Percentiles rank a stretch among this genome's conserved stretches.
Evolutionary conservation across 2,329 filamentous ascomycete species (phyloP).

Genomic region (Triangularia setosa): DNA sequence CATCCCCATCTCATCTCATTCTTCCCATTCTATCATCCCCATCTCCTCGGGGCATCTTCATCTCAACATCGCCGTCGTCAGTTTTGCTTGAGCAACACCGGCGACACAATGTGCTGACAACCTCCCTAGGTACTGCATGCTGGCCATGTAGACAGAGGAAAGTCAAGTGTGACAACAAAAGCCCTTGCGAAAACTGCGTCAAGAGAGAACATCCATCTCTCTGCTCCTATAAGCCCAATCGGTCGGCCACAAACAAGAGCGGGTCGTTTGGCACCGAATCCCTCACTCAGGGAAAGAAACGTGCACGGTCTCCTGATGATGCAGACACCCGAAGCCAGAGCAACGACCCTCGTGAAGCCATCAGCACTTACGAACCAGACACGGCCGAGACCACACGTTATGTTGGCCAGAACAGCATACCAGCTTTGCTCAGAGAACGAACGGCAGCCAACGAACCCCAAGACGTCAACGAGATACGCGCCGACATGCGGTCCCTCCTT

Average conservation of each 20-base stretch:
- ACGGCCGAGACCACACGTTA: conserved; percentile 54
- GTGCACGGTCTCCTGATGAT: conserved; percentile 42
- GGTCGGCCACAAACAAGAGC: conserved; percentile 37
- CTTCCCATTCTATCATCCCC: neutral
- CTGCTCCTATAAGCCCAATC: conserved; percentile 64
- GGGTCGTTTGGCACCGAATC: conserved; percentile 30
- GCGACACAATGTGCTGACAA: neutral
- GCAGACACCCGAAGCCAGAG: conserved; percentile 35
- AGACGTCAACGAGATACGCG: conserved; percentile 52
- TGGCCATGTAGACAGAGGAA: conserved; percentile 66
- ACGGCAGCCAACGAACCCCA: conserved; percentile 50
- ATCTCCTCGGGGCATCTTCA: too few species aligned
- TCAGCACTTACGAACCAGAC: conserved; percentile 44
- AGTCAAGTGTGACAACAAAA: conserved; percentile 66
- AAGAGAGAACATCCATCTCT: conserved; percentile 62
- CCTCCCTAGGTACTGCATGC: conserved; percentile 53
- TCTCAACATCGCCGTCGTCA: too few species aligned
- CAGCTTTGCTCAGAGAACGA: conserved; percentile 61
- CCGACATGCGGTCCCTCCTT: conserved; percentile 63
- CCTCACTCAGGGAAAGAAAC: conserved; percentile 35
- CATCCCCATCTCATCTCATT: neutral
- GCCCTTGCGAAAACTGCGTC: conserved; percentile 65
- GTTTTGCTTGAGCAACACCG: too few species aligned
- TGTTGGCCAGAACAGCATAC: conserved; percentile 64
- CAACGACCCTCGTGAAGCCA: conserved; percentile 36